phyloP scores from a whole-genome alignment of 2,329 filamentous ascomycete species.

The Trichoderma afroharzianum region DNA sequence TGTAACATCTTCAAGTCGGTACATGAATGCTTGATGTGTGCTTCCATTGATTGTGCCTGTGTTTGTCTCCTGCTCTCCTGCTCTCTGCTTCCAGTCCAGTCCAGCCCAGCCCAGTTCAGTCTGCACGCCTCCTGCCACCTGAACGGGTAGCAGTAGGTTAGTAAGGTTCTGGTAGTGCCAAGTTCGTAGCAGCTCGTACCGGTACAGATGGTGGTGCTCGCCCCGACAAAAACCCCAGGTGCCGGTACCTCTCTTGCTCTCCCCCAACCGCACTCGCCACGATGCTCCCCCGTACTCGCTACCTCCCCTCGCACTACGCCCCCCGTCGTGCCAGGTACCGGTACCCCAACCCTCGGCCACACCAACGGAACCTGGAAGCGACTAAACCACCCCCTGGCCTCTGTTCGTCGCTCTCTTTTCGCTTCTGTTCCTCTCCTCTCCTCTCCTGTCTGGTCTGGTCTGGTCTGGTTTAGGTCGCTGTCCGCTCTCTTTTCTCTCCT shows the following conservation, averaged over 20 bases:
- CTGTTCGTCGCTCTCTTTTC: slow-evolving; percentile 26
- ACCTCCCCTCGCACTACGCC: not conserved
- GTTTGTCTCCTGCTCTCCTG: not conserved
- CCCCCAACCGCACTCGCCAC: not conserved
- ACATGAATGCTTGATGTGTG: not conserved
- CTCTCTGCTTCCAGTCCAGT: not conserved
- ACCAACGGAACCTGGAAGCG: not conserved
- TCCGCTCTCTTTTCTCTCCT: slow-evolving; percentile 31
- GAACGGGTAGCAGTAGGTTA: not conserved
- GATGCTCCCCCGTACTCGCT: not conserved
- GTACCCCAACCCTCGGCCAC: not conserved
- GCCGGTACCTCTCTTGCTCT: not conserved
- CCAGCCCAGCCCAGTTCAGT: no score
- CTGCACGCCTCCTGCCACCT: not conserved
- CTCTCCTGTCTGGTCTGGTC: slow-evolving; percentile 29
- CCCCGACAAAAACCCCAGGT: not conserved
- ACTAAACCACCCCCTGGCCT: slow-evolving; percentile 14
- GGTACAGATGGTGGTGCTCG: not conserved
- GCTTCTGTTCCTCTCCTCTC: slow-evolving; percentile 30
- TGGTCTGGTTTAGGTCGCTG: no score
- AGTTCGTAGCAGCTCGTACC: not conserved
- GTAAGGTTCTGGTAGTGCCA: not conserved
- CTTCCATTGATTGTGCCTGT: no score
- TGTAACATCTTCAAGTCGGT: not conserved
- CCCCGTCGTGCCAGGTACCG: not conserved